Evolutionary conservation across 345 rosid species (phyloP).

Genomic region (Boechera divaricarpa): DNA sequence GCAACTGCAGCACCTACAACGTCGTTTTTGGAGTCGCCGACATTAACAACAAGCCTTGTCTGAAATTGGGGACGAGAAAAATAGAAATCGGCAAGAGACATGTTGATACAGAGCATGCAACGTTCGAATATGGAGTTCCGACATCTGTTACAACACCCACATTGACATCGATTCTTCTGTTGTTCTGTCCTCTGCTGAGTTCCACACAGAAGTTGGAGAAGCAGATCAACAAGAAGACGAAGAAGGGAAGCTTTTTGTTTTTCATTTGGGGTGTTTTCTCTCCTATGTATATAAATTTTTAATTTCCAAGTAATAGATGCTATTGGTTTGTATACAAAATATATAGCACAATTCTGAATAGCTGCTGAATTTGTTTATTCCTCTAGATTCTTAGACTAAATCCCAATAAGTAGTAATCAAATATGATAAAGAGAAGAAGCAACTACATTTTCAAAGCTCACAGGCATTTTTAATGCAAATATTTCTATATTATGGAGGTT

Average conservation of each 20-base stretch:
- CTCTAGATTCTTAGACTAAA: too few species aligned
- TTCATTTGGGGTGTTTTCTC: too few species aligned
- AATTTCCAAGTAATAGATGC: background rate
- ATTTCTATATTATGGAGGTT: background rate
- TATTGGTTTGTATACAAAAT: background rate
- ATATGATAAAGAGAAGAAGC: background rate
- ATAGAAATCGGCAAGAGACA: slow-evolving; percentile 68
- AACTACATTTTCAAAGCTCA: background rate
- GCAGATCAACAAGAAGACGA: background rate
- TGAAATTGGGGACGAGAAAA: slow-evolving; percentile 41
- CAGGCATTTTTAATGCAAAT: background rate
- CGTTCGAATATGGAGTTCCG: slow-evolving; percentile 30
- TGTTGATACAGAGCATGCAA: slow-evolving; percentile 54
- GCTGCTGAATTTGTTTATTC: too few species aligned
- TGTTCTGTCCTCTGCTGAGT: slow-evolving; percentile 35
- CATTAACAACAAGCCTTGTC: slow-evolving; percentile 53
- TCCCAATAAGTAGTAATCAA: background rate
- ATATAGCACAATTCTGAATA: background rate
- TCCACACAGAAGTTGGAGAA: background rate
- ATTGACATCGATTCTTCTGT: slow-evolving; percentile 43
- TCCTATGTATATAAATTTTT: too few species aligned
- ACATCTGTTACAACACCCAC: slow-evolving; percentile 63
- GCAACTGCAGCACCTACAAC: slow-evolving; percentile 65
- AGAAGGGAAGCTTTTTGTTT: too few species aligned
- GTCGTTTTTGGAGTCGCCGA: slow-evolving; percentile 52